Percentiles rank a stretch among this genome's conserved stretches.
Conservation (phyloP, 2,329 filamentous ascomycete genomes). For the Scorias spongiosa region DNA sequence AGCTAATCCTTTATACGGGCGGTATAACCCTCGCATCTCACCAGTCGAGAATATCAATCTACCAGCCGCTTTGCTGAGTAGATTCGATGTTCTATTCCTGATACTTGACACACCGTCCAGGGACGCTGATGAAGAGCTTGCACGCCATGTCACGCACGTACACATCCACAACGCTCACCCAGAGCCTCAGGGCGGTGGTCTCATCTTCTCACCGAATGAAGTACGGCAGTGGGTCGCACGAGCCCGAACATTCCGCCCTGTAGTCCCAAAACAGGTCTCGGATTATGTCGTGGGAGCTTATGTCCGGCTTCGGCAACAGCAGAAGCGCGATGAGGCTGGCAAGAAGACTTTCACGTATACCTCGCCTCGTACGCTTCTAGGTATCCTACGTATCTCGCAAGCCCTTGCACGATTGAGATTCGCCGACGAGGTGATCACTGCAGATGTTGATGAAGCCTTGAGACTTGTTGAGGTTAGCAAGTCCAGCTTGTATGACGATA, state of each 20-base stretch:
- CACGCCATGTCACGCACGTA: slow-evolving; percentile 87
- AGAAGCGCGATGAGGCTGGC: slow-evolving; percentile 77
- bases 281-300: slow-evolving; percentile 98
- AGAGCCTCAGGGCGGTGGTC: slow-evolving; percentile 44
- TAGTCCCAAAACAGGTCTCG: slow-evolving; percentile 68
- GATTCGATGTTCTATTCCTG: slow-evolving; percentile 94
- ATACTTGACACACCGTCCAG: slow-evolving; percentile 87
- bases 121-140: slow-evolving; percentile 82
- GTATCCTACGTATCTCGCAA: slow-evolving; percentile 83
- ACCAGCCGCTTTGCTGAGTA: slow-evolving; percentile 86
- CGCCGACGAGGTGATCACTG: slow-evolving; percentile 65
- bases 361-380: slow-evolving; percentile 82
- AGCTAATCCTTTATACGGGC: slow-evolving; percentile 91
- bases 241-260: slow-evolving; percentile 75
- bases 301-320: slow-evolving; percentile 81
- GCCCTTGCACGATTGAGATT: slow-evolving; percentile 87
- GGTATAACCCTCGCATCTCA: slow-evolving; percentile 93
- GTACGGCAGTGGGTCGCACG: slow-evolving; percentile 93
- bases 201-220: slow-evolving; percentile 85
- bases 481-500: slow-evolving; percentile 68
- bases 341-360: slow-evolving; percentile 92
- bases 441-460: slow-evolving; percentile 91
- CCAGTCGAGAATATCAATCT: slow-evolving; percentile 99
- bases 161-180: slow-evolving; percentile 96
- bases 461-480: slow-evolving; percentile 87